Base-by-base conservation (phyloP, 371 early-diverging fungal genomes). In the Mucor racemosus region DNA sequence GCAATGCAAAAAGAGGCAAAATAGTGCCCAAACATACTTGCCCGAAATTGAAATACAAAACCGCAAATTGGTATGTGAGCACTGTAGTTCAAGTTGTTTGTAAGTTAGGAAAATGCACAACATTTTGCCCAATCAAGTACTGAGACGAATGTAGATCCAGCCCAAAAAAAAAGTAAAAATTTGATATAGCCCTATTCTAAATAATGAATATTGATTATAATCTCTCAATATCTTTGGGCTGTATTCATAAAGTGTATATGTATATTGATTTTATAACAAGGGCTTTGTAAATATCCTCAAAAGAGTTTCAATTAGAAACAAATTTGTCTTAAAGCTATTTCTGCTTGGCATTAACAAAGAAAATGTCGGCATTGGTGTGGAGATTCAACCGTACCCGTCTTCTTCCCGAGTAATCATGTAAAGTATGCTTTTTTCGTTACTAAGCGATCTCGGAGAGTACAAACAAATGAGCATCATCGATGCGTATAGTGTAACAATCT, bases 1-100 rank as follows among this genome's bases (percentile, higher is more conserved):
- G 60, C 42, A 59, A 59, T 42, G 44, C 60, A 56, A 59, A 59
- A 59, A 59, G 60, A 44, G 42, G 60, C 14, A 59, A 59, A 44
- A 42, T 44, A 59, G 60, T 59, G 40, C 44, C 44, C 60, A 59
- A 44, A 59, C 44, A 59, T 59, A 59, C n/a, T 59, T 59, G 56
- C 56, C 56, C 56, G 56, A 56, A 56, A 56, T 56, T 56, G 56
- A 56, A 56, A 56, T n/a, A n/a, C n/a, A n/a, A n/a, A n/a, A n/a
- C n/a, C n/a, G n/a, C n/a, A n/a, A n/a, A n/a, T n/a, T n/a, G n/a
- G n/a, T n/a, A n/a, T n/a, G n/a, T n/a, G n/a, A n/a, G n/a, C n/a
- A n/a, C n/a, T n/a, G n/a, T n/a, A 26, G 26, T 26, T 26, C 26
- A 26, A 26, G 26, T 15, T 42, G 42, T 3, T 42, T 42, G 15